Conservation (phyloP, 805 yeast genomes). For the Ogataea corticis region DNA sequence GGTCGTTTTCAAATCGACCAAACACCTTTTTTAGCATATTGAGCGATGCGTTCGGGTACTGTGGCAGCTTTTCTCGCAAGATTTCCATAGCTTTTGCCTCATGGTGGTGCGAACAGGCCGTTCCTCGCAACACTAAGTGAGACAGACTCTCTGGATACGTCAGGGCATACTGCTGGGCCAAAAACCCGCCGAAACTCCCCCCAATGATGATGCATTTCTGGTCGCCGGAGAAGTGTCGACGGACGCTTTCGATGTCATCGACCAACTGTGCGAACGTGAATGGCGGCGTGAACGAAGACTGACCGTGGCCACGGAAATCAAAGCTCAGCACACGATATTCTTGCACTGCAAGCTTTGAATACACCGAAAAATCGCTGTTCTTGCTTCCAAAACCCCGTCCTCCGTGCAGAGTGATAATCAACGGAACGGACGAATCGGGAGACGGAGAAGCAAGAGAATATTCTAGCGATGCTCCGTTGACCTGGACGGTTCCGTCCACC, state of each 20-base stretch:
- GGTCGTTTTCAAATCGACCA: slow-evolving; percentile 25
- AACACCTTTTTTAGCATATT: slow-evolving; percentile 26
- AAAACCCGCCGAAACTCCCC: slow-evolving; percentile 29
- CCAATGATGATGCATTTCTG: slow-evolving; percentile 24
- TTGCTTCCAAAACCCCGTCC: slow-evolving; percentile 29
- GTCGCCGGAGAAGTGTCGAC: slow-evolving; percentile 14
- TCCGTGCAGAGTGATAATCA: slow-evolving; percentile 28
- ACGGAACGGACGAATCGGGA: slow-evolving; percentile 18
- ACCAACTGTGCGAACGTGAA: slow-evolving; percentile 26
- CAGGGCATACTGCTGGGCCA: slow-evolving; percentile 28
- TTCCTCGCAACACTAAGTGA: slow-evolving; percentile 24
- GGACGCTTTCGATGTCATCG: slow-evolving; percentile 25
- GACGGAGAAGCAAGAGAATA: slow-evolving; percentile 15
- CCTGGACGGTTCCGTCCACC: neutral
- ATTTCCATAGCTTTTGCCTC: slow-evolving; percentile 21
- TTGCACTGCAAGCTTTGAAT: slow-evolving; percentile 17
- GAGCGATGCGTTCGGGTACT: slow-evolving; percentile 22
- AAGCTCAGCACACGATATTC: slow-evolving; percentile 27
- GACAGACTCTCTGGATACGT: slow-evolving; percentile 20
- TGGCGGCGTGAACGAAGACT: slow-evolving; percentile 24
- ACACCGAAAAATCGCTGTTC: slow-evolving; percentile 23
- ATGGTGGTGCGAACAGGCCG: slow-evolving; percentile 28
- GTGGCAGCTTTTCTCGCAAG: slow-evolving; percentile 13
- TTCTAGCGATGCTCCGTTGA: slow-evolving; percentile 21
- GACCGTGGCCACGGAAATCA: slow-evolving; percentile 28